phyloP scores from a whole-genome alignment of 495 filamentous ascomycete genomes.

The Pseudevernia furfuracea region DNA sequence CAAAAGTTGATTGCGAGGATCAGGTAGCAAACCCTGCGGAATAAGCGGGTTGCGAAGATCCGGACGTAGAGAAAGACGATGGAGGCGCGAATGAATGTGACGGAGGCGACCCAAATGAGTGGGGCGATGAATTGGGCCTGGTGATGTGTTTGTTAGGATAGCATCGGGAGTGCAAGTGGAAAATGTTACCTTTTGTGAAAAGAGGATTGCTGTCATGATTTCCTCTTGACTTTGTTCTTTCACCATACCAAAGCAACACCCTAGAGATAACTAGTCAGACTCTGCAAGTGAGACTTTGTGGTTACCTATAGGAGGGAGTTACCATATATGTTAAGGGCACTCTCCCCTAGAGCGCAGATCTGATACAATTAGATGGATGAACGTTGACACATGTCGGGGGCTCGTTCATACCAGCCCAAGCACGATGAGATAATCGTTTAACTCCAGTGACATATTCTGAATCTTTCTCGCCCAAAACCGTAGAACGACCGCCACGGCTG shows the following conservation, averaged over 20 bases:
- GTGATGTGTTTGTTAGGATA: background rate
- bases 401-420: conserved; percentile 14
- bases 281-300: too few relatives aligned
- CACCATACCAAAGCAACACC: background rate
- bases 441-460: conserved; percentile 11
- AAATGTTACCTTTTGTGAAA: conserved; percentile 12
- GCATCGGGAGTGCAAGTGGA: background rate
- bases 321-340: conserved; percentile 14
- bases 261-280: background rate
- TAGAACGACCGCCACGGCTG: conserved; percentile 11
- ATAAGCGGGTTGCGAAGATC: conserved; percentile 31
- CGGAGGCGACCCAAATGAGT: conserved; percentile 26
- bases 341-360: conserved; percentile 15
- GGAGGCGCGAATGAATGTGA: conserved; percentile 34
- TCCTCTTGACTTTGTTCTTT: background rate
- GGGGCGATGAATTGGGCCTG: conserved; percentile 13
- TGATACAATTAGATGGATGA: conserved; percentile 4
- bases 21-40: conserved; percentile 32
- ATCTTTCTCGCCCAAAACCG: conserved; percentile 22
- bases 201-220: conserved; percentile 13
- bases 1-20: conserved; percentile 21
- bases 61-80: conserved; percentile 39
- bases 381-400: background rate
- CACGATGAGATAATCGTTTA: conserved; percentile 20
- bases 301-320: background rate